Base-by-base conservation (phyloP, 2,329 filamentous ascomycete genomes). In the Fusarium setosum region DNA sequence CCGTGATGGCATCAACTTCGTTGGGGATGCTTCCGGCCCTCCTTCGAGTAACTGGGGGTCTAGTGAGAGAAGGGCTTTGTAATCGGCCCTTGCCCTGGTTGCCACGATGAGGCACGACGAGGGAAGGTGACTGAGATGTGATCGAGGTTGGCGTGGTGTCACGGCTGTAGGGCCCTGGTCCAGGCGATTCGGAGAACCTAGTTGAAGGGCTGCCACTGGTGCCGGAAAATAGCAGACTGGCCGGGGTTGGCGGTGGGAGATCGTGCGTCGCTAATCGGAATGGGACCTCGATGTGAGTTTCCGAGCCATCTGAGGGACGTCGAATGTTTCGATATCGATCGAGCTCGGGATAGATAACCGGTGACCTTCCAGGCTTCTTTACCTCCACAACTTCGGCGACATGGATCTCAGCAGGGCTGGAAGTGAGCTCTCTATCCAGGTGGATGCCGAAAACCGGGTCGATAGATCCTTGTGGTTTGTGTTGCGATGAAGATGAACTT, bases 101-200 rank as follows among this genome's bases (percentile, higher is more conserved):
- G 67, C 73, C 82, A 62, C 78, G 82, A 62, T 75, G 81, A 53
- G 78, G 86, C 61, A 72, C 83, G 74, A 87, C 77, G 5, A 90
- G 76, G 4, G 87, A 85, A 4, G 92, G 90, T 15, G 91, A 94
- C 69, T 91, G 90, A 2, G 92, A 94, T 8, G 89, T 91, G 64
- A 92, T 89, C 10, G 92, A 94, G 5, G 91, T 93, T 7, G 92
- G 92, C 4, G 92, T 94, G 1, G 91, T 93, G 59, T 92, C 90
- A 63, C 91, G 85, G 73, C 91, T 94, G 76, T 93, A 94, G 6
- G 88, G 80, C 3, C 90, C 87, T 11, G 90, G 88, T 2, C 87
- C 86, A 1, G 88, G 88, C 1, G 92, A 94, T 56, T 88, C 91
- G 2, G 90, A 92, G 71, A 91, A 93, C 61, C 89, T 83, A 2